A percentile compares a stretch with the other conserved stretches of the same genome.
Conservation (phyloP, 331 rosid species). For the Quercus lobata region DNA sequence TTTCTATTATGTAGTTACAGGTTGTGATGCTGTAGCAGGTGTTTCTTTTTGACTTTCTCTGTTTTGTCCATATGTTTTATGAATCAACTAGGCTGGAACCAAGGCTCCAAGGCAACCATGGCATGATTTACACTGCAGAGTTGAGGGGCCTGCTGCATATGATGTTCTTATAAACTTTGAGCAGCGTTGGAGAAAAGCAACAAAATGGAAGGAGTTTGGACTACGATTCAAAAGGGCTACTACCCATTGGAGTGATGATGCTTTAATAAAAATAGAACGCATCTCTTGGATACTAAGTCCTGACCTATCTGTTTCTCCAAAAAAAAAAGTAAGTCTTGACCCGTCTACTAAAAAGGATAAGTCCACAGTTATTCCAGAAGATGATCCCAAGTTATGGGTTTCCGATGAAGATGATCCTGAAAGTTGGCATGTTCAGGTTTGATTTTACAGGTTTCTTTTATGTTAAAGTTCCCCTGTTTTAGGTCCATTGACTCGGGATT, state of each 20-base stretch:
- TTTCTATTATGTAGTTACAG: background rate
- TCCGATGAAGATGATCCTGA: constrained; percentile 59
- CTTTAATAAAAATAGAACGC: constrained; percentile 74
- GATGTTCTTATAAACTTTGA: constrained; percentile 95
- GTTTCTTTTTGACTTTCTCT: background rate
- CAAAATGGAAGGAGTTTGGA: constrained; percentile 76
- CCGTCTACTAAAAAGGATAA: background rate
- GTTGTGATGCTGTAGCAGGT: background rate
- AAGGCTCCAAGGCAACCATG: constrained; percentile 93
- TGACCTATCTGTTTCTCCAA: background rate
- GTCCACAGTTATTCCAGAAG: constrained; percentile 29
- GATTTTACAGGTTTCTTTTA: constrained; percentile 24
- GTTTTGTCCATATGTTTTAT: constrained; percentile 4
- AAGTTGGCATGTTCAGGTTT: constrained; percentile 95
- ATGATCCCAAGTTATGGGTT: constrained; percentile 38
- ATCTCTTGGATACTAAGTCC: constrained; percentile 97
- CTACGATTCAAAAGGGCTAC: constrained; percentile 45
- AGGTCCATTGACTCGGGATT: background rate
- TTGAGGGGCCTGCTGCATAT: constrained; percentile 96
- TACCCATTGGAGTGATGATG: constrained; percentile 69
- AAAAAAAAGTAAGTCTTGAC: too few species aligned
- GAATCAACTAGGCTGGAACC: constrained; percentile 56
- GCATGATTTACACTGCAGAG: constrained; percentile 95
- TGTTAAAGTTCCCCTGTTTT: constrained; percentile 7
- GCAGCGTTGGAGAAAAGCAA: constrained; percentile 90